Base-by-base conservation (phyloP, 2,329 filamentous ascomycete species). In the Ascochyta pisi region DNA sequence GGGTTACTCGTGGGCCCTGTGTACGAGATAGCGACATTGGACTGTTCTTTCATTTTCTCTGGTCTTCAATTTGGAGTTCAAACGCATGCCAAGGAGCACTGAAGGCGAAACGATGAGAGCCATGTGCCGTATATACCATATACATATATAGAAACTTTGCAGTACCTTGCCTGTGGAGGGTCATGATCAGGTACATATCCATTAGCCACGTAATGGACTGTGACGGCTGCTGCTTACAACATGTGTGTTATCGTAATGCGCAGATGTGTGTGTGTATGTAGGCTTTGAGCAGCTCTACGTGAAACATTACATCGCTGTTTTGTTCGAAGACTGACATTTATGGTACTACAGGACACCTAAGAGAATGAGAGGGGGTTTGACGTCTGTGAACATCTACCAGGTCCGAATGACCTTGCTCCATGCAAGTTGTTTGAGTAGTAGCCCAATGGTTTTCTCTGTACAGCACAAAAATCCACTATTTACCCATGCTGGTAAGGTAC, bases 401-500 rank as follows among this genome's bases (percentile, higher is more conserved):
- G 6, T 31, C 13, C 33, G 33, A 35, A 35, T 15, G n/a, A 35
- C 6, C 33, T 35, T 13, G 31, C n/a, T 29, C 27, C 9, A 9
- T 29, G 9, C 27, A 29, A 29, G 9, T 29, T 9, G 8, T 29
- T 13, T 12, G 6, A 35, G 8, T 35, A 8, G 1, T 35, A 8
- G 0, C n/a, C 33, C 33, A 16, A 35, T 3, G 15, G 6, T 19
- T 31, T 12, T 31, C 29, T 31, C 37, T 24, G 12, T 19, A 24
- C 37, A 39, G 22, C 16, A 22, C 37, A 22, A 15, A 6, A 29
- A 10, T 10, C 24, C 13, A 35, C 58, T 68, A 74, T 54, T 75
- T 75, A 1, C 69, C 69, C 74, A 77, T 77, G 1, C 58, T 51
- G 55, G 67, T 65, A 33, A 86, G 69, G 71, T 89, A 89, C 39